These are phyloP conservation scores for Viola odorata DNA, from an alignment of 345 rosid species.

Conservation along the genomic window DNA sequence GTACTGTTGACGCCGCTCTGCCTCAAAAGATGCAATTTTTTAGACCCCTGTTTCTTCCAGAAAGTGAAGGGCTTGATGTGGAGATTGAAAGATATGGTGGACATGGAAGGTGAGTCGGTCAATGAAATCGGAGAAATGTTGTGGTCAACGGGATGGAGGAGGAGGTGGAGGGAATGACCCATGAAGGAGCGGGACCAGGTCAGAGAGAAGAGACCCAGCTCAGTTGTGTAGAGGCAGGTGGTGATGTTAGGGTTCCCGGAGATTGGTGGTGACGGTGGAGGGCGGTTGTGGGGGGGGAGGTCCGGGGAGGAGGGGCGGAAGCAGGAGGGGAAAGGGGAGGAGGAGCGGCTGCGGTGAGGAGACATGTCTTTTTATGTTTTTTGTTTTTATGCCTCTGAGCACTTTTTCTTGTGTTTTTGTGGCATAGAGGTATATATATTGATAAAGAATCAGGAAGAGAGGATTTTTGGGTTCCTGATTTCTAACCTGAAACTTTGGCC, in stretches of 20 bases:
- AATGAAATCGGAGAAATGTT: conserved; percentile 38
- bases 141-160: conserved; percentile 52
- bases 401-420: no score
- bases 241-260: conserved; percentile 52
- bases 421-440: no score
- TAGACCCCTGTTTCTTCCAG: conserved; percentile 80
- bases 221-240: conserved; percentile 70
- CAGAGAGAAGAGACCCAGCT: conserved; percentile 69
- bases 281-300: conserved; percentile 10
- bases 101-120: conserved; percentile 40
- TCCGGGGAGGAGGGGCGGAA: conserved; percentile 38
- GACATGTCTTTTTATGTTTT: conserved; percentile 25
- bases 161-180: conserved; percentile 77
- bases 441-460: no score
- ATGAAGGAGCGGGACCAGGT: conserved; percentile 75
- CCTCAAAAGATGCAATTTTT: conserved; percentile 20
- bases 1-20: conserved; percentile 2
- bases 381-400: neutral
- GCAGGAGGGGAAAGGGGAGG: conserved; percentile 41
- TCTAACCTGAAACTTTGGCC: no score
- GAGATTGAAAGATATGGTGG: conserved; percentile 60
- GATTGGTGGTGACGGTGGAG: conserved; percentile 21
- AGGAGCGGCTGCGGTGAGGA: conserved; percentile 24
- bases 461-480: no score
- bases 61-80: conserved; percentile 60